phyloP scores from a whole-genome alignment of 352 stramenopile genomes.

The Paralagenidium karlingii region DNA sequence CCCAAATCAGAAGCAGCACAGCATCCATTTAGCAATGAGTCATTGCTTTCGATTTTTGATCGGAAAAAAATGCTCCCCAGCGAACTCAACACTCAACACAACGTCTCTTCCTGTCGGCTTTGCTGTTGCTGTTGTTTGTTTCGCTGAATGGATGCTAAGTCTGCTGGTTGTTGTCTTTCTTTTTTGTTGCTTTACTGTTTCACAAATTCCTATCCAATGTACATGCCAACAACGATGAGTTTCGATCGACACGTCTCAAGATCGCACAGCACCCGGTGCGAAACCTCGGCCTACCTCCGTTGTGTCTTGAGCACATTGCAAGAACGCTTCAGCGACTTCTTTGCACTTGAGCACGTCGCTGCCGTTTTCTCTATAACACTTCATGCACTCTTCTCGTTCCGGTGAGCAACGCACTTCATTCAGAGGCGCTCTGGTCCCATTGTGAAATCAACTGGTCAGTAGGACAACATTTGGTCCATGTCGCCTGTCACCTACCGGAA shows the following conservation, averaged over 20 bases:
- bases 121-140: no score
- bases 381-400: constrained; percentile 66
- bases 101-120: constrained; percentile 86
- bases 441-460: no score
- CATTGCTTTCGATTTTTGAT: constrained; percentile 1
- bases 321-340: constrained; percentile 76
- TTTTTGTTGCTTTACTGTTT: no score
- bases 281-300: constrained; percentile 48
- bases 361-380: constrained; percentile 80
- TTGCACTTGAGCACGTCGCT: constrained; percentile 73
- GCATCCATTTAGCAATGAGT: no score
- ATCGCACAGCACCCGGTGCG: constrained; percentile 68
- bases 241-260: constrained; percentile 78
- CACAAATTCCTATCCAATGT: no score
- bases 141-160: no score
- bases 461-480: no score
- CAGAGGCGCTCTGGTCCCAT: constrained; percentile 68
- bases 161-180: no score
- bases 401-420: constrained; percentile 68
- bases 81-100: constrained; percentile 90
- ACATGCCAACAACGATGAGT: constrained; percentile 71
- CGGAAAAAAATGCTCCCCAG: constrained; percentile 81
- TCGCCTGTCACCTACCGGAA: no score
- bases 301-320: constrained; percentile 64
- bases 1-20: no score